Evolutionary conservation across 768 basidiomycete genomes (phyloP).

Genomic region (button mushroom (Agaricus bisporus)): DNA sequence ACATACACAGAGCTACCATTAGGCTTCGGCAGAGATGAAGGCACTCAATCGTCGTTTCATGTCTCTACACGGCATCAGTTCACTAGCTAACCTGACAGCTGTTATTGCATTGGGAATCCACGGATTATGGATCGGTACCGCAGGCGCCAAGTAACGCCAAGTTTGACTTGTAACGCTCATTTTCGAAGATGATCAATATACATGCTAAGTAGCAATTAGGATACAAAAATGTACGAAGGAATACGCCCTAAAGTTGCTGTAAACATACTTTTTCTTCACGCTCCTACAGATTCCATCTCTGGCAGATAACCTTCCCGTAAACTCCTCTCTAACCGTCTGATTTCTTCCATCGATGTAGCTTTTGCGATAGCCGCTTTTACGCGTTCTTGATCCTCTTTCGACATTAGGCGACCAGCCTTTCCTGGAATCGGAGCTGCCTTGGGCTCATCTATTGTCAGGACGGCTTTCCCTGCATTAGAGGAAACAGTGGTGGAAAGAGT

Average conservation of each 20-base stretch:
- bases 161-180: too few relatives aligned
- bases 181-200: neutral
- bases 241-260: neutral
- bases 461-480: conserved; percentile 52
- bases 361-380: conserved; percentile 84
- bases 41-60: conserved; percentile 62
- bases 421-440: conserved; percentile 46
- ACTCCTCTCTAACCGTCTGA: conserved; percentile 75
- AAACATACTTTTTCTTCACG: conserved; percentile 30
- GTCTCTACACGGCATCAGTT: conserved; percentile 62
- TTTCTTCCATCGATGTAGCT: conserved; percentile 89
- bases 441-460: conserved; percentile 75
- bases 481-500: conserved; percentile 72
- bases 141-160: conserved; percentile 34
- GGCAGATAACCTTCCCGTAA: conserved; percentile 83
- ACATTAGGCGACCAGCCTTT: conserved; percentile 84
- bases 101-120: conserved; percentile 61
- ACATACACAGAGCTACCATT: conserved; percentile 5
- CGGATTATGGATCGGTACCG: conserved; percentile 64
- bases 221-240: conserved; percentile 8
- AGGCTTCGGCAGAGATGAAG: conserved; percentile 70
- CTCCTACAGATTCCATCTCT: conserved; percentile 69
- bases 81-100: conserved; percentile 55
- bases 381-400: conserved; percentile 84
- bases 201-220: neutral